phyloP scores from a whole-genome alignment of 371 early-diverging fungal genomes.

The Mucor lusitanicus region DNA sequence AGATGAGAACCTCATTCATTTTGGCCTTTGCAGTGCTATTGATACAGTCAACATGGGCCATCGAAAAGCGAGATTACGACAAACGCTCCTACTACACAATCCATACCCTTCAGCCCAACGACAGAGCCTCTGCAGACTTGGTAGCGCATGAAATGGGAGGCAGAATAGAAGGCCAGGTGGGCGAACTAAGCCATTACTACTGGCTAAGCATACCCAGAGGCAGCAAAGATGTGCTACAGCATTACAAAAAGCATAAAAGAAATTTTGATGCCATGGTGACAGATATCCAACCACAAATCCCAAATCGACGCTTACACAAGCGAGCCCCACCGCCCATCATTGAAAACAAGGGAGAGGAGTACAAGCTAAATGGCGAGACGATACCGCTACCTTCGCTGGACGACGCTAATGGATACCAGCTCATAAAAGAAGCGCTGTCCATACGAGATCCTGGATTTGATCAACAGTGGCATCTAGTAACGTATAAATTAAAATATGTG shows the following conservation, averaged over 20 bases:
- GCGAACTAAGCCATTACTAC: constrained; percentile 65
- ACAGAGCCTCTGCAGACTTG: constrained; percentile 20
- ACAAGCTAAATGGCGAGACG: constrained; percentile 8
- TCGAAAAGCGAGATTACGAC: constrained; percentile 24
- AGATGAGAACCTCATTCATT: not conserved
- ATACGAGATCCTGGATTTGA: constrained; percentile 80
- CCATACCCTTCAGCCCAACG: constrained; percentile 35
- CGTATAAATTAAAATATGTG: not conserved
- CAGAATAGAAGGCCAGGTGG: constrained; percentile 65
- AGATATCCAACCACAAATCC: constrained; percentile 26
- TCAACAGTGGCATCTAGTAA: constrained; percentile 88
- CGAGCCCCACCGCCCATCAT: constrained; percentile 25
- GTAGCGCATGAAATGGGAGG: constrained; percentile 47
- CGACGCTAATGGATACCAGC: constrained; percentile 12
- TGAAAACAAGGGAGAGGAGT: constrained; percentile 23
- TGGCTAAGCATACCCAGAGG: constrained; percentile 50
- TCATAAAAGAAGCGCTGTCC: constrained; percentile 25
- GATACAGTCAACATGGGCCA: not conserved
- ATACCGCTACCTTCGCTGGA: constrained; percentile 5
- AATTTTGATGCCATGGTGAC: not conserved
- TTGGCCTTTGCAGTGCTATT: not conserved
- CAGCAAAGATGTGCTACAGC: constrained; percentile 4
- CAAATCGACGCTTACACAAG: constrained; percentile 35
- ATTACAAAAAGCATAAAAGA: constrained; percentile 3
- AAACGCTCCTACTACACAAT: constrained; percentile 54